A percentile compares a stretch with the other conserved stretches of the same genome.
Evolutionary conservation across 352 stramenopile genomes (phyloP).

Genomic region (Pythium scleroteichum): DNA sequence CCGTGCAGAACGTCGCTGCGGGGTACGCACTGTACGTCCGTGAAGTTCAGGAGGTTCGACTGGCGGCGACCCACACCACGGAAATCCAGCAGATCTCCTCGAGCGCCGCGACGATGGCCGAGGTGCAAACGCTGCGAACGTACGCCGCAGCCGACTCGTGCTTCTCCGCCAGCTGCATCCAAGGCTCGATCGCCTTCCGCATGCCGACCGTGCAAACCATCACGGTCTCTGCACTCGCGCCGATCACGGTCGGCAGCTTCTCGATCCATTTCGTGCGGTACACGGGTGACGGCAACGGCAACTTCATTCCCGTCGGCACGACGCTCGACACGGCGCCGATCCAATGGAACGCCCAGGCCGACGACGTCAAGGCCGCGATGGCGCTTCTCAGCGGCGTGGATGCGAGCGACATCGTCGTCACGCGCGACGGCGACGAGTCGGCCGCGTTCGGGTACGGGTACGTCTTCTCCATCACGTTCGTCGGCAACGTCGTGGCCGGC

Average conservation of each 20-base stretch:
- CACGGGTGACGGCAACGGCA: slow-evolving; percentile 27
- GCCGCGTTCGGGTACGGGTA: slow-evolving; percentile 63
- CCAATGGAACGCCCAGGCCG: slow-evolving; percentile 42
- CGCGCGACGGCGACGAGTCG: slow-evolving; percentile 64
- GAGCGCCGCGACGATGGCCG: slow-evolving; percentile 54
- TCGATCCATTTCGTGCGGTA: slow-evolving; percentile 47
- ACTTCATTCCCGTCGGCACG: slow-evolving; percentile 32
- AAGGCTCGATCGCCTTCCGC: slow-evolving; percentile 60
- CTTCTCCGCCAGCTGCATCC: slow-evolving; percentile 48
- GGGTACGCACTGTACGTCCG: slow-evolving; percentile 58
- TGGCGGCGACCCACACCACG: slow-evolving; percentile 62
- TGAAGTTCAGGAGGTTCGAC: slow-evolving; percentile 71
- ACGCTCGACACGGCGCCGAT: slow-evolving; percentile 31
- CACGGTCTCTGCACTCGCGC: slow-evolving; percentile 47
- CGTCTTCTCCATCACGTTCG: slow-evolving; percentile 73
- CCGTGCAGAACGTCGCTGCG: slow-evolving; percentile 51
- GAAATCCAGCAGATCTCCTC: slow-evolving; percentile 75
- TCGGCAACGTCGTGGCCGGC: slow-evolving; percentile 68
- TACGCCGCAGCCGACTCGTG: slow-evolving; percentile 47
- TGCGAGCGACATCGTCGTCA: slow-evolving; percentile 63
- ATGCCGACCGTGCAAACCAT: slow-evolving; percentile 78
- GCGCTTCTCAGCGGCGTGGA: slow-evolving; percentile 36
- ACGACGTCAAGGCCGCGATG: slow-evolving; percentile 35
- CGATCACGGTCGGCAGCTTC: slow-evolving; percentile 53
- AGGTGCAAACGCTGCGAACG: slow-evolving; percentile 74